Conservation (phyloP, 768 basidiomycete species). For the Pseudohyphozyma bogoriensis region DNA sequence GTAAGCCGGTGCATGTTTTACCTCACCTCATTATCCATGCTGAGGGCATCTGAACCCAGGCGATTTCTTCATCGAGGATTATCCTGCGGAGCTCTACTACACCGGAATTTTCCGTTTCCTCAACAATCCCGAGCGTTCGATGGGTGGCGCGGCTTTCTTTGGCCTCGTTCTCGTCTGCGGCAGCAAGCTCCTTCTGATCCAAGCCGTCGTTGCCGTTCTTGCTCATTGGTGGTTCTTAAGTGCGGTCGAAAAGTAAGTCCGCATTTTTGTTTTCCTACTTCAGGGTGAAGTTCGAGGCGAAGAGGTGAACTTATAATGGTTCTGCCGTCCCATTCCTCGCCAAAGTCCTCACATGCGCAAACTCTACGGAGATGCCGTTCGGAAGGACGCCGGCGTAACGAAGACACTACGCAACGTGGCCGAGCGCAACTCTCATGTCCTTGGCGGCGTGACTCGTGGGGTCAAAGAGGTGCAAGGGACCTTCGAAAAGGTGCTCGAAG, state of each 20-base stretch:
- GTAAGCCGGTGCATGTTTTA: constrained; percentile 80
- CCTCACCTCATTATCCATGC: neutral
- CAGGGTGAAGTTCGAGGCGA: too few species aligned
- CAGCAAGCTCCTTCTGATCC: constrained; percentile 75
- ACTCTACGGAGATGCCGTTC: constrained; percentile 81
- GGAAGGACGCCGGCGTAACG: constrained; percentile 93
- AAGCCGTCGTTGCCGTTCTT: constrained; percentile 74
- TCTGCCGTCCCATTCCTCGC: too few species aligned
- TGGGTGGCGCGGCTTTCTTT: constrained; percentile 92
- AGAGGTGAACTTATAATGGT: too few species aligned
- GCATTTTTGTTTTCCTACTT: neutral
- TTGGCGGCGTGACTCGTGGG: constrained; percentile 70
- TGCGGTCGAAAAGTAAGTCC: constrained; percentile 72
- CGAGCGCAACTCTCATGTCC: constrained; percentile 1
- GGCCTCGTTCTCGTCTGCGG: constrained; percentile 84
- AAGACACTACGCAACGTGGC: constrained; percentile 77
- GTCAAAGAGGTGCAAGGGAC: constrained; percentile 85
- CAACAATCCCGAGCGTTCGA: constrained; percentile 70
- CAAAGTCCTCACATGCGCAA: constrained; percentile 94
- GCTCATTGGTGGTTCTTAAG: constrained; percentile 95
- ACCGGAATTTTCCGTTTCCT: constrained; percentile 87
- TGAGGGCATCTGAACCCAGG: neutral
- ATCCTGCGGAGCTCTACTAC: constrained; percentile 79
- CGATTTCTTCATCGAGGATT: constrained; percentile 53
- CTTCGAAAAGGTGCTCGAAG: constrained; percentile 90